Conservation (phyloP, 306 rosid genomes). For the Cercis canadensis region DNA sequence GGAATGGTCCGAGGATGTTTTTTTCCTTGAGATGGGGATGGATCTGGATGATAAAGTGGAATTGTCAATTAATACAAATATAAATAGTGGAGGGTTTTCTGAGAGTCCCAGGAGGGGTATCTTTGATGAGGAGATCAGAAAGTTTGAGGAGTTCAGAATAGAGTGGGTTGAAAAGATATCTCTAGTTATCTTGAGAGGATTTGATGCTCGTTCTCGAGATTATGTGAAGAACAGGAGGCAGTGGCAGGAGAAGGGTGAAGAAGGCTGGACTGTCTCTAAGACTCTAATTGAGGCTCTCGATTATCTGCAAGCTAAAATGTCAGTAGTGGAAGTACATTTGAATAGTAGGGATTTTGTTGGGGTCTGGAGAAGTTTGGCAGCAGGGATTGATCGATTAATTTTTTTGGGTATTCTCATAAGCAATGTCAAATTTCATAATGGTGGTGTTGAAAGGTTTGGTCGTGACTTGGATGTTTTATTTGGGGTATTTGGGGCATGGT, state of each 20-base stretch:
- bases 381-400: conserved; percentile 68
- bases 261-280: conserved; percentile 81
- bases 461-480: conserved; percentile 74
- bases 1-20: conserved; percentile 88
- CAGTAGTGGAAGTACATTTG: conserved; percentile 64
- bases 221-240: conserved; percentile 83
- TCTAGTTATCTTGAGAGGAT: conserved; percentile 81
- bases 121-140: conserved; percentile 67
- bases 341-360: conserved; percentile 72
- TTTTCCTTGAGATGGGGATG: conserved; percentile 79
- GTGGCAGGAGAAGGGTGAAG: conserved; percentile 84
- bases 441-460: conserved; percentile 74
- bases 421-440: conserved; percentile 64
- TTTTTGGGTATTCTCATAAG: conserved; percentile 62
- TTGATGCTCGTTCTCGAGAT: conserved; percentile 74
- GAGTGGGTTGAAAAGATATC: conserved; percentile 87
- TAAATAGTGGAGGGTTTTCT: conserved; percentile 26
- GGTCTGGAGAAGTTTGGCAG: conserved; percentile 90
- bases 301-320: conserved; percentile 72
- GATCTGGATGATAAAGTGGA: conserved; percentile 43
- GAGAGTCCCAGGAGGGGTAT: conserved; percentile 55
- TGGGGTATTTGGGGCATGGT: conserved; percentile 84
- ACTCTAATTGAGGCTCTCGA: conserved; percentile 71
- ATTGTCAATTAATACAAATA: conserved; percentile 31
- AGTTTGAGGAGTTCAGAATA: conserved; percentile 67